Base-by-base conservation (phyloP, 805 yeast species). In the Brettanomyces sp. region DNA sequence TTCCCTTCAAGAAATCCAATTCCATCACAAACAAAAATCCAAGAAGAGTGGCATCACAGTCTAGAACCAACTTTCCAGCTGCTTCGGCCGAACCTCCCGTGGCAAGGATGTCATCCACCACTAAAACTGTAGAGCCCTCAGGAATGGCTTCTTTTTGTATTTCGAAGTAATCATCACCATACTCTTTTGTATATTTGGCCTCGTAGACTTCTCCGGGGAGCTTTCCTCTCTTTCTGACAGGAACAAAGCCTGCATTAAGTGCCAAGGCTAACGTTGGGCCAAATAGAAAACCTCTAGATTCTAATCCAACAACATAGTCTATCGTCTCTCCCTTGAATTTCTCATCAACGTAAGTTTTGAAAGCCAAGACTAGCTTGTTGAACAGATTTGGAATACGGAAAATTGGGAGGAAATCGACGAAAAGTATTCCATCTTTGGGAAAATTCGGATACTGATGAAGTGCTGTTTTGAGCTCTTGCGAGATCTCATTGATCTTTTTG, bases 71-170 rank as follows among this genome's bases (percentile, higher is more conserved):
- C 59, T 87, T 83, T 49, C 95, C 97, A 38, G 98, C 98, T 49
- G 95, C 96, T 46, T 70, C 68, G 24, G 99, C 99, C 56, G 95
- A 84, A 36, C 99, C 99, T 51, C 98, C 98, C 36, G 99, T 93
- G 43, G 99, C 99, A 63, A 93, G 84, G 58, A 93, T 89, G 61
- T 93, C 99, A 66, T 93, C 99, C 36, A 93, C 95, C 53, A 93
- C 76, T 36, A 91, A 70, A 28, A 93, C 93, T 48, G 76, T 85
- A 42, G 95, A 76, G 36, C 91, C 95, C 51, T 74, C 73, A 53
- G 87, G 83, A 54, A 93, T 79, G 35, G 91, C 79, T 46, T 77
- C 90, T 52, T 74, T 71, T 71, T 93, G 99, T 67, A 93, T 80
- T 65, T 89, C 95, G 62, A 93, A 88, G 45, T 69, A 76, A 67